phyloP scores from a whole-genome alignment of 768 basidiomycete species.

The Boletus rubropictus region DNA sequence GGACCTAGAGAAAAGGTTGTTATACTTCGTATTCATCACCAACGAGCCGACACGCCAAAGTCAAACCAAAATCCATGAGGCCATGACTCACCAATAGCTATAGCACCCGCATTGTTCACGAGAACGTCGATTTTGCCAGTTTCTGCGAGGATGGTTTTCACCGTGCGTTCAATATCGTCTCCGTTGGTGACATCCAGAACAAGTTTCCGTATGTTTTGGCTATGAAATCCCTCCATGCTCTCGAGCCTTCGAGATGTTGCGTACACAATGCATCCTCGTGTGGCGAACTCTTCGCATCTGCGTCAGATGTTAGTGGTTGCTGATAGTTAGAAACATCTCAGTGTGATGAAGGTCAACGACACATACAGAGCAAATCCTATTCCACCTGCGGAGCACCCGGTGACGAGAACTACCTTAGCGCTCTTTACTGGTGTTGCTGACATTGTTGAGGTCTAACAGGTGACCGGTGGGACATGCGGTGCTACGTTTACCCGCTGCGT shows the following conservation, averaged over 20 bases:
- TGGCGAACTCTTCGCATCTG: constrained; percentile 66
- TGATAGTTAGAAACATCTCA: background rate
- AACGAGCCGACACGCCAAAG: too few relatives aligned
- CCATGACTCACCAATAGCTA: constrained; percentile 43
- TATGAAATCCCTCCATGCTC: constrained; percentile 51
- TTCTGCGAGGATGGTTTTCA: constrained; percentile 46
- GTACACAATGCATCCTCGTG: constrained; percentile 65
- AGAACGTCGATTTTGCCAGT: constrained; percentile 66
- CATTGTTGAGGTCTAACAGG: background rate
- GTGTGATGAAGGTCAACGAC: background rate
- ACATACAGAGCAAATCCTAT: constrained; percentile 63
- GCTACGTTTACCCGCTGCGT: too few relatives aligned
- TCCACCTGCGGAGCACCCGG: constrained; percentile 67
- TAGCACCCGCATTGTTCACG: constrained; percentile 71
- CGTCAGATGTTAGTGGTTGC: background rate
- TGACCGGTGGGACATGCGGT: too few relatives aligned
- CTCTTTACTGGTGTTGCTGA: background rate
- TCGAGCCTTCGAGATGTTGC: constrained; percentile 66
- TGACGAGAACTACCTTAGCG: constrained; percentile 53
- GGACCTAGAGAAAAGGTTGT: too few relatives aligned
- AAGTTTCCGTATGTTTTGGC: constrained; percentile 41
- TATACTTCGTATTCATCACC: too few relatives aligned
- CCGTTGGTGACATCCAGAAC: constrained; percentile 61
- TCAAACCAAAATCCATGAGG: too few relatives aligned
- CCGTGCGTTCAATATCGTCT: constrained; percentile 44